Percentiles rank a stretch among this genome's conserved stretches.
phyloP scores from a whole-genome alignment of 768 basidiomycete species.

The Mycena maculata region DNA sequence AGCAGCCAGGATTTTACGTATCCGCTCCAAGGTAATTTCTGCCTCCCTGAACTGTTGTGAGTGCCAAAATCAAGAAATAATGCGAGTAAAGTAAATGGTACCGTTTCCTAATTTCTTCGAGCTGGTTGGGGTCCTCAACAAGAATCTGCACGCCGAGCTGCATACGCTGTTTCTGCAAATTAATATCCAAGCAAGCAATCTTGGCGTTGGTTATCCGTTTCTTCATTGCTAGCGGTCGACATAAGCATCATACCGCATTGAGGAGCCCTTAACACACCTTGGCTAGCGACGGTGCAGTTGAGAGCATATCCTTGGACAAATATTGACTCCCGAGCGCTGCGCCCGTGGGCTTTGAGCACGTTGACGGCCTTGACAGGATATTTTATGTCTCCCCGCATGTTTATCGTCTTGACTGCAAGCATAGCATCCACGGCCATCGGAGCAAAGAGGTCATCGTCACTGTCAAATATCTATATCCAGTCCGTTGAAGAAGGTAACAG shows the following conservation, averaged over 20 bases:
- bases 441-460: conserved; percentile 97
- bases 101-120: conserved; percentile 97
- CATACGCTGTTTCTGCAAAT: conserved; percentile 96
- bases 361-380: conserved; percentile 99
- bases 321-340: conserved; percentile 93
- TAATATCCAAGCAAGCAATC: conserved; percentile 98
- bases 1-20: conserved; percentile 94
- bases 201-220: conserved; percentile 92
- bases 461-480: conserved; percentile 44
- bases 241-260: neutral
- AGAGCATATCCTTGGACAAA: conserved; percentile 97
- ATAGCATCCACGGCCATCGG: conserved; percentile 99
- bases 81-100: conserved; percentile 51
- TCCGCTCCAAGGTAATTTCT: conserved; percentile 95
- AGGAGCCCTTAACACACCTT: conserved; percentile 68
- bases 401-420: conserved; percentile 95
- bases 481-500: conserved; percentile 1
- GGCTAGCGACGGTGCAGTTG: conserved; percentile 98
- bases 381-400: conserved; percentile 94
- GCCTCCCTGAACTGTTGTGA: conserved; percentile 73
- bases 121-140: conserved; percentile 94
- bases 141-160: conserved; percentile 97
- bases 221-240: conserved; percentile 85
- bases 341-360: conserved; percentile 96
- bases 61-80: conserved; percentile 14